Conservation (phyloP, 2,329 filamentous ascomycete genomes). For the Colletotrichum sublineola region DNA sequence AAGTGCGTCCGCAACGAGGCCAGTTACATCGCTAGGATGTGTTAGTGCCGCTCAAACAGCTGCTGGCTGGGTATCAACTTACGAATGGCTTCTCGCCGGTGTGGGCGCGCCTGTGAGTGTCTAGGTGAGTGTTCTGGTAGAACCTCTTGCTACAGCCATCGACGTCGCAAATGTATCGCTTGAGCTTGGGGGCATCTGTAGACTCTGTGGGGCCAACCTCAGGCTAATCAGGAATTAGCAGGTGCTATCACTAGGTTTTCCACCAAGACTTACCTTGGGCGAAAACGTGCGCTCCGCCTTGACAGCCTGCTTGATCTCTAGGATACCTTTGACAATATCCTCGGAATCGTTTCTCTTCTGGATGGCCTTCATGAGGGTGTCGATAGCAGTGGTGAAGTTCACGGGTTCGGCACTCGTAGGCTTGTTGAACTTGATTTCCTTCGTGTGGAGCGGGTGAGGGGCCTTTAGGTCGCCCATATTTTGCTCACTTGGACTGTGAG, state of each 20-base stretch:
- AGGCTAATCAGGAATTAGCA: not conserved
- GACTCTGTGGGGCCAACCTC: no score
- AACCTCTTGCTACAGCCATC: slow-evolving; percentile 85
- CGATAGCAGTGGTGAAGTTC: slow-evolving; percentile 84
- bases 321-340: slow-evolving; percentile 44
- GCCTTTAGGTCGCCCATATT: slow-evolving; percentile 33
- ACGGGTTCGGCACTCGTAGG: slow-evolving; percentile 63
- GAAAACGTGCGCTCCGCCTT: slow-evolving; percentile 37
- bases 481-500: slow-evolving; percentile 34
- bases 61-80: slow-evolving; percentile 55
- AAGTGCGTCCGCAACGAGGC: slow-evolving; percentile 80
- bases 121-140: slow-evolving; percentile 90
- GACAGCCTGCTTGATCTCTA: slow-evolving; percentile 28
- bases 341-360: slow-evolving; percentile 72
- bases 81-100: slow-evolving; percentile 93
- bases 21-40: slow-evolving; percentile 74
- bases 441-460: slow-evolving; percentile 48
- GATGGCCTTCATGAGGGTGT: slow-evolving; percentile 89
- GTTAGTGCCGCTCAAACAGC: slow-evolving; percentile 45
- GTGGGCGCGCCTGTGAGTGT: slow-evolving; percentile 89
- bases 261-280: slow-evolving; percentile 10
- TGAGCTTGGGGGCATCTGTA: slow-evolving; percentile 51
- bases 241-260: no score
- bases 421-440: slow-evolving; percentile 61
- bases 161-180: slow-evolving; percentile 80